A percentile compares a stretch with the other conserved stretches of the same genome.
phyloP scores from a whole-genome alignment of 305 asterid species.

The Solanum hybrid region DNA sequence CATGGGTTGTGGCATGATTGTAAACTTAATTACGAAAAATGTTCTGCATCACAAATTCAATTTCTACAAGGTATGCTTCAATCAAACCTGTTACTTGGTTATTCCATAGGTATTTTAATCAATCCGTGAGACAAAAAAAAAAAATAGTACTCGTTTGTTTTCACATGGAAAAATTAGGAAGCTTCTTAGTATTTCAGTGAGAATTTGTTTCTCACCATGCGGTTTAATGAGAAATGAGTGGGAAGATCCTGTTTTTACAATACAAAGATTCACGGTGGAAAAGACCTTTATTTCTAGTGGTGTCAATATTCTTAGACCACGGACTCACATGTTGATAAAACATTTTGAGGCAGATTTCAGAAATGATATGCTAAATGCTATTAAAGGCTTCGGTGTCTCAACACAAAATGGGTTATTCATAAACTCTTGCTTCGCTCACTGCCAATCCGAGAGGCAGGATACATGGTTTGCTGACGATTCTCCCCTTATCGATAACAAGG shows the following conservation, averaged over 20 bases:
- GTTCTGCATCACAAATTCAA: slow-evolving; percentile 51
- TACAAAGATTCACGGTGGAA: neutral
- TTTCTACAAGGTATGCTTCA: slow-evolving; percentile 49
- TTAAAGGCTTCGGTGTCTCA: slow-evolving; percentile 30
- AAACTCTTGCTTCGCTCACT: slow-evolving; percentile 77
- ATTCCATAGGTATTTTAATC: neutral
- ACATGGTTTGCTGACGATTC: slow-evolving; percentile 69
- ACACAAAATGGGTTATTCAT: slow-evolving; percentile 48
- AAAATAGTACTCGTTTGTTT: neutral
- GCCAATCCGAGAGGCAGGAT: slow-evolving; percentile 85
- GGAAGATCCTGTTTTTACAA: neutral
- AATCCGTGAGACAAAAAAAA: neutral
- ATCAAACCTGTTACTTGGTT: neutral
- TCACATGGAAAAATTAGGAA: neutral
- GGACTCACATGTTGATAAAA: neutral
- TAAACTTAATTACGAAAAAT: slow-evolving; percentile 34
- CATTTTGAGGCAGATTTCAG: slow-evolving; percentile 44
- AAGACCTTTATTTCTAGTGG: neutral
- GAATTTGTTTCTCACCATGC: neutral
- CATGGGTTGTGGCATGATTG: slow-evolving; percentile 55
- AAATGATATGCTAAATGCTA: slow-evolving; percentile 41
- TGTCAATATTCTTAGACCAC: neutral
- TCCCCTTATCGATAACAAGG: slow-evolving; percentile 51
- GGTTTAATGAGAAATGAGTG: neutral
- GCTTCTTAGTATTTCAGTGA: neutral